Base-by-base conservation (phyloP, 768 basidiomycete genomes). In the Artomyces pyxidatus region DNA sequence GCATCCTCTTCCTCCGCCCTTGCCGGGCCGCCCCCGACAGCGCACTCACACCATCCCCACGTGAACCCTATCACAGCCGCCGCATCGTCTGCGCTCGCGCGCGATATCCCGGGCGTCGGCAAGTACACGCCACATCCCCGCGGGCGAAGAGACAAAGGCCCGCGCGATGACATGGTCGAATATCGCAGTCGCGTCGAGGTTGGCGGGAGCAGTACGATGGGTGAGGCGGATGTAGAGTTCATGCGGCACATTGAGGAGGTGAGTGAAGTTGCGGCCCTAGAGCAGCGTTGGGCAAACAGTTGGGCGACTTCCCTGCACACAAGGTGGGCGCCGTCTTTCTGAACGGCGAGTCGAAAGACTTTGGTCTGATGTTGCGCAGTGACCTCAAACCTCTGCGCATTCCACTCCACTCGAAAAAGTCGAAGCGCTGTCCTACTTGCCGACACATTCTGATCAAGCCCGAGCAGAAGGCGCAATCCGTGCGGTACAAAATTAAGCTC, bases 361-460 rank as follows among this genome's bases (percentile, higher is more conserved):
- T 17, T 22, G 29, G 45, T 51, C 45, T 53, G 43, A 26, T 26
- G 19, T 21, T 48, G 14, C n/a, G 4, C 64, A 94, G 90, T 27
- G 85, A 93, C 37, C 73, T 94, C 11, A 81, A 80, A 62, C 96
- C 96, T 0, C 72, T 89, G 40, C 86, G 96, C 27, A 89, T 97
- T 57, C 93, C 91, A 0, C 73, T 99, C 0, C 90, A 88, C 56
- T 88, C 92, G 0, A 98, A 97, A 65, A 81, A 87, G 45, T 92
- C 93, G 3, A 98, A 98, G 67, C 89, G 96, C 4, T 99, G 96
- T 69, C 85, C 92, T 12, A 76, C 75, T 2, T 99, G 96, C 63
- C 83, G 88, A 16, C 95, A 98, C 65, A 96, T 98, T 58, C 78
- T 99, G 54, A 96, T 97, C 68, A 96, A 97, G 63, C 96, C 96